Evolutionary conservation across 2,329 filamentous ascomycete genomes (phyloP).

Genomic region (Juglanconis juglandina): DNA sequence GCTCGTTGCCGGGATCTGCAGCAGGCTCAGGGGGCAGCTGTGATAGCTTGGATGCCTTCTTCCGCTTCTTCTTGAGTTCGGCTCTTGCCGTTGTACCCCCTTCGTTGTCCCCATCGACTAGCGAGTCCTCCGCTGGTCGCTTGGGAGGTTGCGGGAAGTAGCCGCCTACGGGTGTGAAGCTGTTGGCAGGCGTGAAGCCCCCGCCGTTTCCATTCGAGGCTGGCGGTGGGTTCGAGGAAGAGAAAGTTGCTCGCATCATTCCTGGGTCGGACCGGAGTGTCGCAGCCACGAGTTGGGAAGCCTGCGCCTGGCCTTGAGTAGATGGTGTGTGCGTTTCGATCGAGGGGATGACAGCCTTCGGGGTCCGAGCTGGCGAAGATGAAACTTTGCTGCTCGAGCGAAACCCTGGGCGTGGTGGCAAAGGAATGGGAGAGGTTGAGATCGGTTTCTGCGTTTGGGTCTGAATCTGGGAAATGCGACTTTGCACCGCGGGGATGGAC

Average conservation of each 20-base stretch:
- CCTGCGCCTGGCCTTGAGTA: background rate
- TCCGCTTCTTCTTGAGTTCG: background rate
- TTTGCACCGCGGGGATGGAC: background rate
- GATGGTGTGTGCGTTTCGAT: background rate
- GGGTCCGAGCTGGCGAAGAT: background rate
- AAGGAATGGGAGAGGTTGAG: conserved; percentile 10
- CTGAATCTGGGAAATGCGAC: background rate
- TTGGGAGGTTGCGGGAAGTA: conserved; percentile 13
- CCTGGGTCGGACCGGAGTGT: background rate
- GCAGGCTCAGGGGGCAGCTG: conserved; percentile 14
- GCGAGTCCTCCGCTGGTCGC: background rate
- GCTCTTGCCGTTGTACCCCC: background rate
- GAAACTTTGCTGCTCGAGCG: background rate
- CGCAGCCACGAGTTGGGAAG: background rate
- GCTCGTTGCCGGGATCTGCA: conserved; percentile 25
- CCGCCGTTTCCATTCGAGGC: background rate
- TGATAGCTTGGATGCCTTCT: background rate
- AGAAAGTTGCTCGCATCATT: background rate
- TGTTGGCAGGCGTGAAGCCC: conserved; percentile 6
- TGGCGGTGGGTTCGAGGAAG: background rate
- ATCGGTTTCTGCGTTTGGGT: background rate
- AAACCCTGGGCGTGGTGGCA: background rate
- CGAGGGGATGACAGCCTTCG: background rate
- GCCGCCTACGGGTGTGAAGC: conserved; percentile 27
- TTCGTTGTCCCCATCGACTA: background rate